Evolutionary conservation across 768 basidiomycete genomes (phyloP).

Genomic region (Leccinum barrowsii): DNA sequence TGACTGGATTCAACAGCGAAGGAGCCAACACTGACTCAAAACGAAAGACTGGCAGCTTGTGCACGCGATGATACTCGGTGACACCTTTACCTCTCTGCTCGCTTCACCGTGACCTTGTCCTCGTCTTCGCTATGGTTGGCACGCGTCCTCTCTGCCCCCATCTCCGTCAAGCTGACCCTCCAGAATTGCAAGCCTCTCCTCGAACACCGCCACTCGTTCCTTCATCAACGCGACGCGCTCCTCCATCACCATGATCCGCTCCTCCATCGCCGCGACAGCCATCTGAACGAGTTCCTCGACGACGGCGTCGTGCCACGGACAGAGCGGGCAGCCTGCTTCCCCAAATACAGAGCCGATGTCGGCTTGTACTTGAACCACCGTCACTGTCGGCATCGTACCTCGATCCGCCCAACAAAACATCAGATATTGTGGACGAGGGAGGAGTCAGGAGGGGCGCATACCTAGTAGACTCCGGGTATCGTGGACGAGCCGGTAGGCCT

Average conservation of each 20-base stretch:
- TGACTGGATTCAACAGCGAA: no score
- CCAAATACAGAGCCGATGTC: background rate
- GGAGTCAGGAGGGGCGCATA: background rate
- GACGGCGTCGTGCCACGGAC: background rate
- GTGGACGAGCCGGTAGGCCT: background rate
- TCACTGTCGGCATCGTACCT: background rate
- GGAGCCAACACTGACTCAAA: no score
- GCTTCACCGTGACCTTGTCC: no score
- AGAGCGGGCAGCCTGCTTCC: background rate
- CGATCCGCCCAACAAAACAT: background rate
- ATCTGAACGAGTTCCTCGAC: background rate
- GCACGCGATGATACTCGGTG: no score
- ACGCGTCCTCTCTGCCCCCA: background rate
- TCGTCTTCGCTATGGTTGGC: background rate
- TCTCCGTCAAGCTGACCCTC: background rate
- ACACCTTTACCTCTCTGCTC: no score
- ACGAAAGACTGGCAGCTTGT: no score
- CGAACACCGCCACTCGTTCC: background rate
- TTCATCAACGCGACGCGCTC: background rate
- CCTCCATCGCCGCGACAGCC: background rate
- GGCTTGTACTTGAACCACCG: background rate
- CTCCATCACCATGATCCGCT: background rate
- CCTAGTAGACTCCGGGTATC: background rate
- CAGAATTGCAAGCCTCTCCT: background rate
- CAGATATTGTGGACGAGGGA: background rate